Conservation (phyloP, 2,329 filamentous ascomycete genomes). For the Hymenoscyphus infarciens region DNA sequence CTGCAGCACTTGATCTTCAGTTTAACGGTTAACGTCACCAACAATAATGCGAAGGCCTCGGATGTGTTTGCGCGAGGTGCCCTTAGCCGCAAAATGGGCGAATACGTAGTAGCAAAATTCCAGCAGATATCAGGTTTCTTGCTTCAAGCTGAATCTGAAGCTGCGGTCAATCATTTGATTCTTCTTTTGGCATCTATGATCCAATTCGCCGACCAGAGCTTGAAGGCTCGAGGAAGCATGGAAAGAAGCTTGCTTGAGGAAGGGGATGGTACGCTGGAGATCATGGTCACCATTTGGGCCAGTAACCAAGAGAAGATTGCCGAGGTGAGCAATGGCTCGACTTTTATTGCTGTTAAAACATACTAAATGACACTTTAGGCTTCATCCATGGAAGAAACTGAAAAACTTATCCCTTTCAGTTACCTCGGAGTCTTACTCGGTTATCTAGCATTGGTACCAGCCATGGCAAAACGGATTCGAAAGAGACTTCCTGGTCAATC, state of each 20-base stretch:
- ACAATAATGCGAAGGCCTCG: conserved; percentile 70
- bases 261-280: conserved; percentile 48
- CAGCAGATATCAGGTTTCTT: conserved; percentile 46
- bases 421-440: conserved; percentile 83
- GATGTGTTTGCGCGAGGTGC: conserved; percentile 62
- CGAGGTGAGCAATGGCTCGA: conserved; percentile 52
- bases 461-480: conserved; percentile 42
- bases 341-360: background rate
- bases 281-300: conserved; percentile 63
- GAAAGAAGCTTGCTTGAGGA: conserved; percentile 38
- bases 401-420: conserved; percentile 78
- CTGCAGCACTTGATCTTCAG: conserved; percentile 46
- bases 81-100: conserved; percentile 48
- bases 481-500: conserved; percentile 43
- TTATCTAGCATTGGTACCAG: conserved; percentile 64
- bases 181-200: conserved; percentile 79
- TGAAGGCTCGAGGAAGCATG: conserved; percentile 52
- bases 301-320: conserved; percentile 61
- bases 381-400: conserved; percentile 69
- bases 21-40: conserved; percentile 80
- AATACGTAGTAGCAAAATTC: conserved; percentile 51
- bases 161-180: conserved; percentile 66
- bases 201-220: conserved; percentile 79
- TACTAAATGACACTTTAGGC: conserved; percentile 44
- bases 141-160: conserved; percentile 46